Conservation (phyloP, 2,329 filamentous ascomycete species). For the Corinectria fuckeliana region DNA sequence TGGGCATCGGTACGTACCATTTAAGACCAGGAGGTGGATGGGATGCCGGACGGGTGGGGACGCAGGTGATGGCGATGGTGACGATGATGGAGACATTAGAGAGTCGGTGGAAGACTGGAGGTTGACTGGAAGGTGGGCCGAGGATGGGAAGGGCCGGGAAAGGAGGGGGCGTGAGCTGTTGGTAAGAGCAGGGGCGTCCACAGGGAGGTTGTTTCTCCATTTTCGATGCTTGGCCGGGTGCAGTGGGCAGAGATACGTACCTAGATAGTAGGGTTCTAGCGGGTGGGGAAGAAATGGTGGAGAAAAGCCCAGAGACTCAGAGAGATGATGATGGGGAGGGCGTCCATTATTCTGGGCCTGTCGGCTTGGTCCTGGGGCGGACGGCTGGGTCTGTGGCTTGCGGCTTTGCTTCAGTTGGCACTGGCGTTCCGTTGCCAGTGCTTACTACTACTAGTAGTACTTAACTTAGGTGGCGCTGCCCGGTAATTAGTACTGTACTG, state of each 20-base stretch:
- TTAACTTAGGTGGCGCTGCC: no score
- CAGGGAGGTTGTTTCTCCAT: slow-evolving; percentile 5
- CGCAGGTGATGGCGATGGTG: slow-evolving; percentile 19
- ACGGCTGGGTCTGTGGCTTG: neutral
- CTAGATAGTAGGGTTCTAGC: slow-evolving; percentile 17
- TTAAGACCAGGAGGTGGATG: slow-evolving; percentile 2
- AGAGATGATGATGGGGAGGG: neutral
- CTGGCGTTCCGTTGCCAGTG: neutral
- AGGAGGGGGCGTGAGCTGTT: slow-evolving; percentile 21
- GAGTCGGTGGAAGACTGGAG: slow-evolving; percentile 25
- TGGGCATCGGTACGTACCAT: slow-evolving; percentile 1
- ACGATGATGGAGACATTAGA: slow-evolving; percentile 22
- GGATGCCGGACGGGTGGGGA: slow-evolving; percentile 20
- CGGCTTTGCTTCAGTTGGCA: neutral
- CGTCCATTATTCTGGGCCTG: neutral
- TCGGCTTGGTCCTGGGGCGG: neutral
- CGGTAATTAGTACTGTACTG: no score
- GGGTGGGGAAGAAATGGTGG: slow-evolving; percentile 17
- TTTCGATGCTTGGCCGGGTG: slow-evolving; percentile 1
- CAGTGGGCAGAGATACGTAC: slow-evolving; percentile 14
- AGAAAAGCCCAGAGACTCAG: slow-evolving; percentile 11
- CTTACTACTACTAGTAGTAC: no score
- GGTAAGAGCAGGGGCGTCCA: slow-evolving; percentile 5
- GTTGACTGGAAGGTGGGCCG: slow-evolving; percentile 29
- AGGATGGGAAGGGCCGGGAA: slow-evolving; percentile 26